Evolutionary conservation across 768 basidiomycete genomes (phyloP), one percentile per base, ranked within the genome.

Genomic region (Termitomyces sp.): DNA sequence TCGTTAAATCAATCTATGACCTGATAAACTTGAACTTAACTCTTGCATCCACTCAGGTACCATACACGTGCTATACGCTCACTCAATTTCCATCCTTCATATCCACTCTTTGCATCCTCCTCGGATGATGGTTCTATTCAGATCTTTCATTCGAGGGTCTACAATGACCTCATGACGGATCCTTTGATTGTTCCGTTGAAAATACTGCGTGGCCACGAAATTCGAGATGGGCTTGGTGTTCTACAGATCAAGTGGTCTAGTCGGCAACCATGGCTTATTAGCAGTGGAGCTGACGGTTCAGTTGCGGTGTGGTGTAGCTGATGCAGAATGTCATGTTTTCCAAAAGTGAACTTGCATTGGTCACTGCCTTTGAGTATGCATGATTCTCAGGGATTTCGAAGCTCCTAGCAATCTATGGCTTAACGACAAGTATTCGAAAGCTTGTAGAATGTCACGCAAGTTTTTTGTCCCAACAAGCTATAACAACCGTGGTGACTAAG

Each of bases 51-150:
- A 41, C 36, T 55, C 68, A 96, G 94, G 60, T 98, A 98, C 71
- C 97, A 99, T 74, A 77, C 90, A 5, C 88, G 90, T 60, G 97
- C 97, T 26, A 89, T 99, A 58, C 91, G 97, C 56, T 90, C 92
- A 10, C 77, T 98, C 52, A 86, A 90, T 59, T 99, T 96, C 81
- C 95, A 97, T 69, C 91, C 93, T 18, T 85, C 85, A 46, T 94
- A 96, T 73, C 97, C 97, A 28, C 83, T 99, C 24, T 98, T 99
- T 71, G 94, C 94, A 11, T 95, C 93, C 6, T 91, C 93, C 44
- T 95, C 94, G 24, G 97, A 99, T 71, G 97, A 98, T 71, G 97
- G 97, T 30, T 87, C 92, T 43, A 92, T 98, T 64, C 96, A 98
- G 70, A 78, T 99, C 63, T 98, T 99, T 84, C 97, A 99, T 72